A percentile compares a stretch with the other conserved stretches of the same genome.
These are phyloP conservation scores for Cardamine occulta DNA, from an alignment of 345 rosid species.

Conservation along the genomic window DNA sequence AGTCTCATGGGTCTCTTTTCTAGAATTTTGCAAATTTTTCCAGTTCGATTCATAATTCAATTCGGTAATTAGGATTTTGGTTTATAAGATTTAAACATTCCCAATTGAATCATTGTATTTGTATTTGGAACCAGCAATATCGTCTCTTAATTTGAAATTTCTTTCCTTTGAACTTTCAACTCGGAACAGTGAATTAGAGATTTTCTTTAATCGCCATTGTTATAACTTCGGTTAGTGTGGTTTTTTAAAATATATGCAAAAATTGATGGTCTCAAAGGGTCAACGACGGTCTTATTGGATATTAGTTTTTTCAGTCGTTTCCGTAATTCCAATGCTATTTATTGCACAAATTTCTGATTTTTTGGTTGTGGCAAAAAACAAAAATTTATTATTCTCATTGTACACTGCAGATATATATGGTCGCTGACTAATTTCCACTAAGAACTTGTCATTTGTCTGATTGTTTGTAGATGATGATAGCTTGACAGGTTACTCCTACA, in stretches of 20 bases:
- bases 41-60: neutral
- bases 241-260: neutral
- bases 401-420: neutral
- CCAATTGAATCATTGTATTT: neutral
- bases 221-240: neutral
- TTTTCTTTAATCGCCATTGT: neutral
- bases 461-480: constrained; percentile 19
- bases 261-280: neutral
- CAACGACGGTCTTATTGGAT: too few relatives aligned
- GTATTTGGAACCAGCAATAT: neutral
- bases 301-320: too few relatives aligned
- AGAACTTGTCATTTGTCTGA: neutral
- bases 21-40: neutral
- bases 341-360: neutral
- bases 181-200: constrained; percentile 1
- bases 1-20: neutral
- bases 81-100: neutral
- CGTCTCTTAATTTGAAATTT: neutral
- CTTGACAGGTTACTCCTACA: neutral
- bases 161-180: neutral
- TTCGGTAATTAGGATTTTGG: neutral
- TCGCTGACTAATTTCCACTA: neutral
- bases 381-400: neutral
- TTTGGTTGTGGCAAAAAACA: neutral
- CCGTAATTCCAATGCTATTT: neutral